These are phyloP conservation scores for Phoenix dactylifera DNA, from an alignment of 176 grass and related monocot genomes.

Conservation along the genomic window DNA sequence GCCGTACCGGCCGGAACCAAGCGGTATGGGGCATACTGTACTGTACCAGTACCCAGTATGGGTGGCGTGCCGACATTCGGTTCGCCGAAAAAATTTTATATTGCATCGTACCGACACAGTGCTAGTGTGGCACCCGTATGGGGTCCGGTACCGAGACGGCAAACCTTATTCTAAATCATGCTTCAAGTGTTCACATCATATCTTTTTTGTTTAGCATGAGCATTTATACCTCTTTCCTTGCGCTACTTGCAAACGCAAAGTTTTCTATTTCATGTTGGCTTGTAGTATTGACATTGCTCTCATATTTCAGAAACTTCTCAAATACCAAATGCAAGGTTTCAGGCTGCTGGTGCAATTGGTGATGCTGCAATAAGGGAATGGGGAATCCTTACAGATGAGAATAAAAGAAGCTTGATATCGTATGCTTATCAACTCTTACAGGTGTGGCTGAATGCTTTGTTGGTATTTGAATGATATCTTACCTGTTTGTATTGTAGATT, in stretches of 20 bases:
- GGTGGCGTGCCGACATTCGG: too few species aligned
- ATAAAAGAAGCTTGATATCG: conserved; percentile 83
- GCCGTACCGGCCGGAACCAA: too few species aligned
- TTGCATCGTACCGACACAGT: too few species aligned
- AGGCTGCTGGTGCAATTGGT: conserved; percentile 90
- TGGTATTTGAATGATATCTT: too few species aligned
- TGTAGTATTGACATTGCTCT: not conserved
- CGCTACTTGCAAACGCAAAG: not conserved
- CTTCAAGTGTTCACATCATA: not conserved
- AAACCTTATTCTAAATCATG: not conserved
- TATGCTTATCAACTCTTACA: conserved; percentile 21
- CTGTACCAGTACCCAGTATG: too few species aligned
- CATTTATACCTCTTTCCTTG: not conserved
- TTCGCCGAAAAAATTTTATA: too few species aligned
- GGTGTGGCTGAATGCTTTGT: conserved; percentile 4
- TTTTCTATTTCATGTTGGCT: not conserved
- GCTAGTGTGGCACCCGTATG: too few species aligned
- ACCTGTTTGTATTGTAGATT: conserved; percentile 35
- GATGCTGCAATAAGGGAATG: conserved; percentile 97
- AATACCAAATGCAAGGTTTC: conserved; percentile 85
- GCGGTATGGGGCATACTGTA: too few species aligned
- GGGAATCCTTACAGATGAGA: conserved; percentile 83
- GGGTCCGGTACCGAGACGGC: too few species aligned
- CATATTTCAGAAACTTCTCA: conserved; percentile 59
- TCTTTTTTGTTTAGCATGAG: too few species aligned